These are phyloP conservation scores for Teratosphaeria epicoccoides DNA, from an alignment of 2,329 filamentous ascomycete genomes.

Conservation along the genomic window DNA sequence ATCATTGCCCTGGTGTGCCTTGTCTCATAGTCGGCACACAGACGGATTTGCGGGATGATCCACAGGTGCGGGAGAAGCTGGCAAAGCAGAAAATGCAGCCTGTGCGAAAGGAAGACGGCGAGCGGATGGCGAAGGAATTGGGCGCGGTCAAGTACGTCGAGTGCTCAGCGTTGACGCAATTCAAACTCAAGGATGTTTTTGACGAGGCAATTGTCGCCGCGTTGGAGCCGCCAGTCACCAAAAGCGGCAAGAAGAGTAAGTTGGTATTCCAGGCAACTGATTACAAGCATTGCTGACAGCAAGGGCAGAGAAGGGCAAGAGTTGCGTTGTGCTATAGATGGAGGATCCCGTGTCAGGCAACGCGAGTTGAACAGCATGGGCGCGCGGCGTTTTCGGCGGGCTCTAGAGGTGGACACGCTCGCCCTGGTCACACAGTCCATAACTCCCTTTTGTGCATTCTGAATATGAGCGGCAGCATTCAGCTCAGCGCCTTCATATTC, in stretches of 20 bases:
- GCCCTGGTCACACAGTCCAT: background rate
- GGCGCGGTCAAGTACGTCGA: conserved; percentile 98
- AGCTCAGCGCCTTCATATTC: background rate
- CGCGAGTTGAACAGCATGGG: background rate
- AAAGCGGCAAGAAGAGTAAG: conserved; percentile 45
- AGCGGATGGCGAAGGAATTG: conserved; percentile 94
- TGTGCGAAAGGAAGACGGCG: conserved; percentile 83
- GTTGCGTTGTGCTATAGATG: conserved; percentile 23
- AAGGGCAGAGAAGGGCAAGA: conserved; percentile 22
- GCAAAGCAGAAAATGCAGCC: conserved; percentile 93
- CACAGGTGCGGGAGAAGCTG: conserved; percentile 78
- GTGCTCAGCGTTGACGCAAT: conserved; percentile 95
- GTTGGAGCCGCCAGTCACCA: conserved; percentile 73
- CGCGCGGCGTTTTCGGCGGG: conserved; percentile 3
- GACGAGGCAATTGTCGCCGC: conserved; percentile 98
- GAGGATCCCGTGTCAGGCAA: background rate
- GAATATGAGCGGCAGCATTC: background rate
- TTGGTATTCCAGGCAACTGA: conserved; percentile 6
- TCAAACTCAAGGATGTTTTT: conserved; percentile 97
- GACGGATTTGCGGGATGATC: conserved; percentile 87
- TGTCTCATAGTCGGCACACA: conserved; percentile 97
- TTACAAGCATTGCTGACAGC: background rate
- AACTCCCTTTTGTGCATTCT: background rate
- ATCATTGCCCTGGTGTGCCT: conserved; percentile 95
- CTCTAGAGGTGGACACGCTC: background rate